Evolutionary conservation across 495 filamentous ascomycete genomes (phyloP), one percentile per base, ranked within the genome.

Genomic region (Xeromyces bisporus): DNA sequence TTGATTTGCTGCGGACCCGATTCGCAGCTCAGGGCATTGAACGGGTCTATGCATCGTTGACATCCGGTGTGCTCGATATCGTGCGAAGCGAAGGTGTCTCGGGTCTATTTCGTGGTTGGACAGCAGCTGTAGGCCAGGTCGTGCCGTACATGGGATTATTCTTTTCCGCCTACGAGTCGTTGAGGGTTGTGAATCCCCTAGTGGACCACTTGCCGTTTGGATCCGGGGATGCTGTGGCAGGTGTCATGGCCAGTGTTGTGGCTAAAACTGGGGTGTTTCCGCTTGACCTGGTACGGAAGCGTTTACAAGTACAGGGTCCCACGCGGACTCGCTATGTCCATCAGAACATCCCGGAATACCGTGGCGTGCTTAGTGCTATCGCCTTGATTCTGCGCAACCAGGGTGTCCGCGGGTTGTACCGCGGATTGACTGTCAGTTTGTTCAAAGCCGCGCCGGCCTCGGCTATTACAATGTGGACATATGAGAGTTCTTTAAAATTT

Each of bases 391-490:
- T 89, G 29, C 49, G 42, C 39, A 62, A 48, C 9, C 89, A 99
- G 48, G 85, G 89, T 2, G 43, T 66, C 10, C 64, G 80, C 33
- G 91, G 89, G 0, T 44, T 99, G 35, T 99, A 96, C 51, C 63
- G 84, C 28, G 89, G 89, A 2, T 52, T 99, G 37, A 76, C 75
- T 3, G 83, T 96, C 2, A 84, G 83, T 43, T 50, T 99, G 54
- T 39, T 94, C 36, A 99, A 99, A 62, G 84, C 89, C 10, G 91
- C 87, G 17, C 89, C 89, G 28, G 75, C 91, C 13, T 92, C 83
- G 53, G 91, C 89, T 1, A 73, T 93, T 12, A 99, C 89, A 0
- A 89, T 99, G 80, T 99, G 91, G 89, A 94, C 87, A 1, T 96
- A 94, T 55, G 89, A 94, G 56, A 55, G 71, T 40, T 67, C 65